Base-by-base conservation (phyloP, 2,329 filamentous ascomycete species). In the Cytospora piceae region DNA sequence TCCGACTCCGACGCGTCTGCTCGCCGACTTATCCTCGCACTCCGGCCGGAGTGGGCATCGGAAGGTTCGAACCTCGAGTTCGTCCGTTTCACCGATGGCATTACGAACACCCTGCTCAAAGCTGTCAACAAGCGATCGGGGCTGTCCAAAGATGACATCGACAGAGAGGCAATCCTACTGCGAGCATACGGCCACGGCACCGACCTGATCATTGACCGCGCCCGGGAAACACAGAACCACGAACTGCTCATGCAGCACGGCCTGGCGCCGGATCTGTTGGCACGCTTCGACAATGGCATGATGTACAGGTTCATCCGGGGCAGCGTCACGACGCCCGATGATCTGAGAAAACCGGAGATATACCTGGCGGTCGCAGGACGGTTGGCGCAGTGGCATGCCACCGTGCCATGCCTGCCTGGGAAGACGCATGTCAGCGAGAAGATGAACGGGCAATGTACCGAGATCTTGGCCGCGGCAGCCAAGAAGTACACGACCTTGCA, bases 181-280 rank as follows among this genome's bases (percentile, higher is more conserved):
- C 88, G 95, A 72, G 95, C 95, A 68, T 99, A 97, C 78, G 95
- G 95, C 72, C 90, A 95, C 76, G 93, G 94, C 69, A 98, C 95
- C 71, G 93, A 96, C 74, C 85, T 98, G 63, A 85, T 99, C 72
- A 99, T 99, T 79, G 95, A 99, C 80, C 91, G 95, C 71, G 92
- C 97, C 81, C 89, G 94, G 84, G 89, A 87, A 83, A 85, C 84
- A 1, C 83, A 88, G 72, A 90, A 89, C 75, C 95, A 99, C 79
- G 93, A 93, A 75, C 85, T 97, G 65, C 88, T 98, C 69, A 93
- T 94, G 80, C 87, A 87, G 71, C 83, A 93, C 73, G 87, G 89
- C 72, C 88, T 99, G 62, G 95, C 95, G 24, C 95, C 95, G 46
- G 83, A 91, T 68, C 84, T 99, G 61, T 85, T 98, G 66, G 95